phyloP scores from a whole-genome alignment of 306 rosid species.

The Prunus mume region DNA sequence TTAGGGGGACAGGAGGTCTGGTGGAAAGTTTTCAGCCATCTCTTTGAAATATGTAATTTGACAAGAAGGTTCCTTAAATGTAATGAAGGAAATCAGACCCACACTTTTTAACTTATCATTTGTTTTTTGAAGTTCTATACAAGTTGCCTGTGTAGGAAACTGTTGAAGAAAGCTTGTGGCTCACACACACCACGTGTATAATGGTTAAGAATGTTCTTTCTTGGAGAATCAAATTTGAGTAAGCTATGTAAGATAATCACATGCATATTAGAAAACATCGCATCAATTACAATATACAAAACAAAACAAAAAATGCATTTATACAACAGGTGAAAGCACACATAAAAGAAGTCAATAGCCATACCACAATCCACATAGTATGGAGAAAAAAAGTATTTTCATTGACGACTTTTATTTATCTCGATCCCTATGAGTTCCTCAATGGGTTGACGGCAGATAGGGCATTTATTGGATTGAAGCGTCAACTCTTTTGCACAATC shows the following conservation, averaged over 20 bases:
- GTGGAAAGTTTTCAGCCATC: neutral
- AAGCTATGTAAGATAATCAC: slow-evolving; percentile 16
- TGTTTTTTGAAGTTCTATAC: slow-evolving; percentile 8
- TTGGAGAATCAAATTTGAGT: neutral
- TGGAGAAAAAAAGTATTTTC: slow-evolving; percentile 23
- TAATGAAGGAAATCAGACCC: slow-evolving; percentile 6
- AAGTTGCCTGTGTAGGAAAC: slow-evolving; percentile 20
- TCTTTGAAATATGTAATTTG: neutral
- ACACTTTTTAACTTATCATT: slow-evolving; percentile 10
- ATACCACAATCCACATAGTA: slow-evolving; percentile 37
- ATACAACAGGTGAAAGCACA: slow-evolving; percentile 28
- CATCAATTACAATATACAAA: slow-evolving; percentile 39
- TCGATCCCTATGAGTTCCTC: slow-evolving; percentile 79
- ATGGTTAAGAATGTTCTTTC: neutral
- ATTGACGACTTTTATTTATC: slow-evolving; percentile 45
- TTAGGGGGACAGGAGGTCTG: neutral
- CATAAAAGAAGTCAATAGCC: slow-evolving; percentile 29
- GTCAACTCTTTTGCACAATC: slow-evolving; percentile 80
- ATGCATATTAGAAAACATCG: slow-evolving; percentile 25
- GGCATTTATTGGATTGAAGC: slow-evolving; percentile 79
- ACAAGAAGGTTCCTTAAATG: neutral
- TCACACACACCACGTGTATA: neutral
- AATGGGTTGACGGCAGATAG: slow-evolving; percentile 86
- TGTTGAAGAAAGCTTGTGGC: slow-evolving; percentile 4
- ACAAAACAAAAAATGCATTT: neutral